These are phyloP conservation scores for Cyberlindnera suaveolens DNA, from an alignment of 805 yeast species.

Conservation along the genomic window DNA sequence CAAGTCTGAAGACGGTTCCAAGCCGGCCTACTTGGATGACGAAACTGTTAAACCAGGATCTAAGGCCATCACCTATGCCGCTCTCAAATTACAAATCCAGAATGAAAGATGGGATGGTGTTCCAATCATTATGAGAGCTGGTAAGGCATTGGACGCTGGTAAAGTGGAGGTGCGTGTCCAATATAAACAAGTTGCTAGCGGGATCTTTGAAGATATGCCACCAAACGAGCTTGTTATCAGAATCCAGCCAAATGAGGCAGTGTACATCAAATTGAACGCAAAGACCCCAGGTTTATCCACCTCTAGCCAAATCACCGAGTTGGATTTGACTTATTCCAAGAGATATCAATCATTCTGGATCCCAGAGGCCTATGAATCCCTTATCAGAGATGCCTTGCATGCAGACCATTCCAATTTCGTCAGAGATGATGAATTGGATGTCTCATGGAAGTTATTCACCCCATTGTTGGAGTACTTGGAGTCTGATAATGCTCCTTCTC, in stretches of 20 bases:
- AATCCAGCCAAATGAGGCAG: constrained; percentile 91
- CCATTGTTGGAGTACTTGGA: constrained; percentile 82
- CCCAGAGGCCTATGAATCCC: constrained; percentile 96
- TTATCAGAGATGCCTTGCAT: constrained; percentile 81
- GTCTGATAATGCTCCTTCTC: constrained; percentile 58
- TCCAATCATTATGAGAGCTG: constrained; percentile 92
- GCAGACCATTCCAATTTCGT: constrained; percentile 98
- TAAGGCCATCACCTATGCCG: constrained; percentile 90
- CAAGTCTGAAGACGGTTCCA: constrained; percentile 76
- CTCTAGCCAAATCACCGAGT: constrained; percentile 77
- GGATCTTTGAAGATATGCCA: constrained; percentile 73
- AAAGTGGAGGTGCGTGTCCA: constrained; percentile 95
- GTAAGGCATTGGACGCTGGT: constrained; percentile 92
- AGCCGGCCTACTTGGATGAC: constrained; percentile 91
- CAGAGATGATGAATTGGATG: constrained; percentile 94
- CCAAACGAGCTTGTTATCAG: constrained; percentile 92
- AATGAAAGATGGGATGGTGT: constrained; percentile 99
- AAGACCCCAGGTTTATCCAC: constrained; percentile 90
- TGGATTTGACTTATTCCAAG: constrained; percentile 77
- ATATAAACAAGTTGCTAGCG: constrained; percentile 79
- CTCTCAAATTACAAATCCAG: constrained; percentile 66
- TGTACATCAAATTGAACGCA: constrained; percentile 87
- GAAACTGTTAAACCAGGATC: constrained; percentile 78
- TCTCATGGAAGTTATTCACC: constrained; percentile 89
- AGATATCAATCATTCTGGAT: constrained; percentile 88